These are phyloP conservation scores for Pseudocercospora fijiensis DNA, from an alignment of 2,329 filamentous ascomycete genomes.

Conservation along the genomic window DNA sequence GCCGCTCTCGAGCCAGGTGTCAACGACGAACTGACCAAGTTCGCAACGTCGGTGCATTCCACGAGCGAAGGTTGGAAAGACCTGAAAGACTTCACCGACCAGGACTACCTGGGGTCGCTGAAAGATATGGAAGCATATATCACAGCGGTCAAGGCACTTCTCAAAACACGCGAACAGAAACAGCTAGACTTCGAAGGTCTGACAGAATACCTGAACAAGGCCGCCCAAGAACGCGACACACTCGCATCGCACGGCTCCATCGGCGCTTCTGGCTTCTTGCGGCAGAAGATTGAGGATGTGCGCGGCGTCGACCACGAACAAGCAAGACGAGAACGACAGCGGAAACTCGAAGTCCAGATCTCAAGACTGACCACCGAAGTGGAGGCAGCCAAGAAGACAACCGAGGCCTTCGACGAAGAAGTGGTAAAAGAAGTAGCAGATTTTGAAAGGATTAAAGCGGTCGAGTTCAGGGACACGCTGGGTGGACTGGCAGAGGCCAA, in stretches of 20 bases:
- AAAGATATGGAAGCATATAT: constrained; percentile 97
- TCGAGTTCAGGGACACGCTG: constrained; percentile 82
- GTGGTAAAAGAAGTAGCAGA: constrained; percentile 89
- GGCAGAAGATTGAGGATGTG: constrained; percentile 93
- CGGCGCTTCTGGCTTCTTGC: constrained; percentile 81
- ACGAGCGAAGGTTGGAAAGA: constrained; percentile 73
- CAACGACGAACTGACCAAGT: constrained; percentile 76
- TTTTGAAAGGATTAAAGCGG: constrained; percentile 93
- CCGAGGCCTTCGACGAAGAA: constrained; percentile 93
- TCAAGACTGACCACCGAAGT: constrained; percentile 88
- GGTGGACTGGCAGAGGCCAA: constrained; percentile 81
- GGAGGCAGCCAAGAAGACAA: constrained; percentile 79
- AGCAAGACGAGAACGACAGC: constrained; percentile 76
- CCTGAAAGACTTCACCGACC: constrained; percentile 90
- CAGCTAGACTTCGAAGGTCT: constrained; percentile 96
- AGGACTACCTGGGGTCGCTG: constrained; percentile 88
- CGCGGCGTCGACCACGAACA: constrained; percentile 96
- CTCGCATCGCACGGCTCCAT: constrained; percentile 62
- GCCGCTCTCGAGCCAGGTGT: constrained; percentile 85
- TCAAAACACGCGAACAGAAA: constrained; percentile 94
- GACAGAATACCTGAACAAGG: constrained; percentile 92
- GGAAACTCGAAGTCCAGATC: constrained; percentile 89
- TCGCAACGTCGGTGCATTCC: constrained; percentile 82
- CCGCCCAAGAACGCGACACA: constrained; percentile 78
- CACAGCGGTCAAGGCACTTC: constrained; percentile 76